Evolutionary conservation across 1,139 yeast species (phyloP).

Genomic region (Yamadazyma songkhlaensis): DNA sequence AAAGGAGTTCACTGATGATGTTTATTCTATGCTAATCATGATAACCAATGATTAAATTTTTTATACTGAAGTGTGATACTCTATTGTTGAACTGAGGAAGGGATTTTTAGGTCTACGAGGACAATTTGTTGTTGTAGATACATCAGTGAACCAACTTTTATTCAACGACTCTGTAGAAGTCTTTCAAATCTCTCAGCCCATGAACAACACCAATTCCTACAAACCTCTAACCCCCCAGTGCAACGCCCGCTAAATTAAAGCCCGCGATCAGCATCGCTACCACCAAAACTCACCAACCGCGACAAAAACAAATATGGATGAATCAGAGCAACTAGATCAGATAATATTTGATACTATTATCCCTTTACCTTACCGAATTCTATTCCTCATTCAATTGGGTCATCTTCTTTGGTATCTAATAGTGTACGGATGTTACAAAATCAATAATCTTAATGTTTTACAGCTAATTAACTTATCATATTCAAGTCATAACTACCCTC

Average conservation of each 20-base stretch:
- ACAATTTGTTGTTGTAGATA: too few species aligned
- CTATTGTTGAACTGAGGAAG: too few species aligned
- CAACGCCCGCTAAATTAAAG: background rate
- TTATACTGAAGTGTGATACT: slow-evolving; percentile 17
- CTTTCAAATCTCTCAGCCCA: too few species aligned
- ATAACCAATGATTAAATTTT: slow-evolving; percentile 40
- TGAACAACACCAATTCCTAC: too few species aligned
- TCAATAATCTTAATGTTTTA: slow-evolving; percentile 28
- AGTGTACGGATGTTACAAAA: slow-evolving; percentile 23
- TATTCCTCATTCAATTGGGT: slow-evolving; percentile 32
- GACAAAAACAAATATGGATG: slow-evolving; percentile 6
- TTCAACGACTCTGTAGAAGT: too few species aligned
- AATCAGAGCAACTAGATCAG: slow-evolving; percentile 11
- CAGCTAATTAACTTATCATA: slow-evolving; percentile 39
- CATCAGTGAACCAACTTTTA: too few species aligned
- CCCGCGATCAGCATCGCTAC: too few species aligned
- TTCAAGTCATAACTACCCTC: slow-evolving; percentile 35
- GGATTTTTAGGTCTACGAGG: too few species aligned
- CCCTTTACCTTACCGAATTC: slow-evolving; percentile 40
- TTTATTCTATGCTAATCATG: slow-evolving; percentile 51
- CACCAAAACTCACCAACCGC: too few species aligned
- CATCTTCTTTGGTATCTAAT: slow-evolving; percentile 34
- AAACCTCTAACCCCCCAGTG: too few species aligned
- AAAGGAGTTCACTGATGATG: slow-evolving; percentile 36
- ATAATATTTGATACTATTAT: slow-evolving; percentile 24